Base-by-base conservation (phyloP, 1,139 yeast species). In the Debaryomyces singareniensis region DNA sequence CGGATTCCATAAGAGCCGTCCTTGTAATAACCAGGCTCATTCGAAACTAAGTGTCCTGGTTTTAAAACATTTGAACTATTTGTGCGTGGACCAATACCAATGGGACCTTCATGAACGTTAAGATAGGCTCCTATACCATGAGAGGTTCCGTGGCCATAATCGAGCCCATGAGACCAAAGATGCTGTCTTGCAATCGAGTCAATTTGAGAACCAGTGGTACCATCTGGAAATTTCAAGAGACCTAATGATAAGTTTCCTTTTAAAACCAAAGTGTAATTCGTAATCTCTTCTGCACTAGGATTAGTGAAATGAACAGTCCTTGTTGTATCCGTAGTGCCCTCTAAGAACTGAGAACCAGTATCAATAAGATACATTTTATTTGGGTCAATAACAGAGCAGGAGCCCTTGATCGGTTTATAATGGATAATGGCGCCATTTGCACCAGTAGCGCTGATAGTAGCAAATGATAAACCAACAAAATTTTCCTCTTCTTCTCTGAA, bases 241-340 rank as follows among this genome's bases (percentile, higher is more conserved):
- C 91, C 85, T 30, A 93, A 63, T 0, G 95, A 83, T 39, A 93
- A 66, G 46, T 89, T 86, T 5, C 98, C 98, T 62, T 91, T 89
- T 44, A 93, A 72, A 2, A 93, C 99, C 28, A 83, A 61, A 0
- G 99, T 91, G 56, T 86, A 91, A 37, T 86, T 82, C 34, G 68
- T 68, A 25, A 68, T 68, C 52, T 91, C 87, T 33, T 80, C 86
- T 4, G 55, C 53, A 0, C 75, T 55, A 16, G 97, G 96, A 5
- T 54, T 55, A 3, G 78, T 76, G 49, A 84, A 81, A 54, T 91
- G 97, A 26, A 85, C 51, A 0, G 98, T 91, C 55, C 99, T 77
- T 3, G 99, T 91, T 11, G 91, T 84, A 55, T 91, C 98, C 1
- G 98, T 91, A 1, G 98, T 91, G 21, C 98, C 99, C 40, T 89